Percentiles rank a stretch among this genome's conserved stretches.
Evolutionary conservation across 1,284 basidiomycete species (phyloP).

Genomic region (Bondarzewia mesenterica): DNA sequence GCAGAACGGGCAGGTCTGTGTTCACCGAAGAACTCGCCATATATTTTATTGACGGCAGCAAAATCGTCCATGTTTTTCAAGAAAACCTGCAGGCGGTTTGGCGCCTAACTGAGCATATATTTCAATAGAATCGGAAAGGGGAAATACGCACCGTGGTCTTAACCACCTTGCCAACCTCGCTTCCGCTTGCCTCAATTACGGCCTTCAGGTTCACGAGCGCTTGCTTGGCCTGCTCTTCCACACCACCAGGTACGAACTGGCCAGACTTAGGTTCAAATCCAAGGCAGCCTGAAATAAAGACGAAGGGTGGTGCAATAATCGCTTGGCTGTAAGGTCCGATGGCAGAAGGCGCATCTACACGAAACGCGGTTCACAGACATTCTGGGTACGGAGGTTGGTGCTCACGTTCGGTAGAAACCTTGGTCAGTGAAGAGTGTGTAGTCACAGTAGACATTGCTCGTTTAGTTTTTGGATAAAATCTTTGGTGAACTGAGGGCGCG

Average conservation of each 20-base stretch:
- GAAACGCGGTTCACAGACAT: neutral
- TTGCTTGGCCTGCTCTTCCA: slow-evolving; percentile 81
- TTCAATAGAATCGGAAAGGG: neutral
- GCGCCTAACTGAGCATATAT: neutral
- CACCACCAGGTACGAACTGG: slow-evolving; percentile 66
- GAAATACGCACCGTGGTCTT: slow-evolving; percentile 69
- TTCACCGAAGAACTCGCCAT: slow-evolving; percentile 76
- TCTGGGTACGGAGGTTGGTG: neutral
- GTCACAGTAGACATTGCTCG: slow-evolving; percentile 30
- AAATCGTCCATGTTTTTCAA: slow-evolving; percentile 93
- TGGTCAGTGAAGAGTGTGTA: slow-evolving; percentile 43
- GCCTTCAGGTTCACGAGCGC: slow-evolving; percentile 82
- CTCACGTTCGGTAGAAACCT: slow-evolving; percentile 48
- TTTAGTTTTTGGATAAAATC: too few species aligned
- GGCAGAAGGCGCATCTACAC: slow-evolving; percentile 72
- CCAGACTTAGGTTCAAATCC: slow-evolving; percentile 74
- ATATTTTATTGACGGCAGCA: slow-evolving; percentile 72
- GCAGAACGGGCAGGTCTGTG: slow-evolving; percentile 79
- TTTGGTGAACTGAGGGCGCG: too few species aligned
- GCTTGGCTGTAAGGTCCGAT: slow-evolving; percentile 92
- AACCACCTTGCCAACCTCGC: slow-evolving; percentile 68
- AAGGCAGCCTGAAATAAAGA: slow-evolving; percentile 89
- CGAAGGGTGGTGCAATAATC: slow-evolving; percentile 76
- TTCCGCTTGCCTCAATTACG: slow-evolving; percentile 79
- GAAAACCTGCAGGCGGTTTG: slow-evolving; percentile 57